Percentiles rank a stretch among this genome's conserved stretches.
Evolutionary conservation across 2,329 filamentous ascomycete species (phyloP).

Genomic region (Didymella glomerata): DNA sequence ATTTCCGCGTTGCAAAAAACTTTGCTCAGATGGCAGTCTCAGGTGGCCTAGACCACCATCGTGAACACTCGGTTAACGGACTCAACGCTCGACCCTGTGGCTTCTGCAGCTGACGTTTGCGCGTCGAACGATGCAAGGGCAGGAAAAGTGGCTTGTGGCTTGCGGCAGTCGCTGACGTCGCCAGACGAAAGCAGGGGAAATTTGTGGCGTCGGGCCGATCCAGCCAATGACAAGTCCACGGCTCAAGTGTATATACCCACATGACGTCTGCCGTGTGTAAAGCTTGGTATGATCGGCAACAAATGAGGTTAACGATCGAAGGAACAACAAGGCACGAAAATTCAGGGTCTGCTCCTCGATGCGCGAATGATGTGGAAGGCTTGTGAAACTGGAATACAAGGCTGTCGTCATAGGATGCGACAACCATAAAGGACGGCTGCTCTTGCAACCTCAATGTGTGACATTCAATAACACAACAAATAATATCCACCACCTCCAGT

Average conservation of each 20-base stretch:
- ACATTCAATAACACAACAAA: conserved; percentile 1
- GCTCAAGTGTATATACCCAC: background rate
- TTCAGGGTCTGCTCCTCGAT: conserved; percentile 13
- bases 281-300: conserved; percentile 21
- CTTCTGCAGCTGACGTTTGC: conserved; percentile 15
- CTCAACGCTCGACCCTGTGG: conserved; percentile 15
- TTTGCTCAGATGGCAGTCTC: conserved; percentile 8
- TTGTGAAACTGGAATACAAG: conserved; percentile 20
- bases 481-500: background rate
- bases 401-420: conserved; percentile 20
- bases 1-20: background rate
- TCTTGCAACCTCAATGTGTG: conserved; percentile 1
- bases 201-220: conserved; percentile 14
- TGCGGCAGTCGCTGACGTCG: conserved; percentile 20
- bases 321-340: conserved; percentile 16
- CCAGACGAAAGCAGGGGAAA: conserved; percentile 1
- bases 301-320: conserved; percentile 11
- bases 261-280: conserved; percentile 20
- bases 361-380: conserved; percentile 19
- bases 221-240: conserved; percentile 4
- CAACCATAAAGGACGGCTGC: conserved; percentile 14
- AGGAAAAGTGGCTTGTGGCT: conserved; percentile 1
- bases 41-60: conserved; percentile 1
- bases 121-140: conserved; percentile 17
- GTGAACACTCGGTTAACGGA: background rate